Percentiles rank a stretch among this genome's conserved stretches.
These are phyloP conservation scores for Eustoma russellianum DNA, from an alignment of 257 asterid species.

Conservation along the genomic window DNA sequence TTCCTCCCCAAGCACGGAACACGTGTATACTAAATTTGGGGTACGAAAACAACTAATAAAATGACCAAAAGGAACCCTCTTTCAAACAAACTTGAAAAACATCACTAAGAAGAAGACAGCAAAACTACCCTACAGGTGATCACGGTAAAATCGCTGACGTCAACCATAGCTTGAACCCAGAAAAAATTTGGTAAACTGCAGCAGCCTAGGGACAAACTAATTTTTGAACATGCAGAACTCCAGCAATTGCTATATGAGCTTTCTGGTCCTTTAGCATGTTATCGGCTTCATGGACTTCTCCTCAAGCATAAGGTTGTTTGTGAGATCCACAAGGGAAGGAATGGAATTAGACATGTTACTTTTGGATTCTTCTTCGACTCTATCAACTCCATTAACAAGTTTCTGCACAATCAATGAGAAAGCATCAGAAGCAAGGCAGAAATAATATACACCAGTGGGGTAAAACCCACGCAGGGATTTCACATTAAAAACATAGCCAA, in stretches of 20 bases:
- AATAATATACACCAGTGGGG: background rate
- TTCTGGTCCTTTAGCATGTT: constrained; percentile 17
- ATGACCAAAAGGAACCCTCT: no score
- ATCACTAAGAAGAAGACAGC: no score
- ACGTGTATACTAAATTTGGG: no score
- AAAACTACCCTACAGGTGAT: no score
- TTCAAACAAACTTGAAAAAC: no score
- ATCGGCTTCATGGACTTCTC: constrained; percentile 31
- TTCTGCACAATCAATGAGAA: constrained; percentile 22
- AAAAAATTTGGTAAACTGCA: no score
- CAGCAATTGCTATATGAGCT: constrained; percentile 10
- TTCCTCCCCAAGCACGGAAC: no score
- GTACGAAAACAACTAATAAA: no score
- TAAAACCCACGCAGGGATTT: background rate
- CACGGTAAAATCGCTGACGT: no score
- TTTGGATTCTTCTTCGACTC: constrained; percentile 21
- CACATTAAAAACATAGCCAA: background rate
- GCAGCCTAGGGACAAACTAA: no score
- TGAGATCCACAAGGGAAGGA: constrained; percentile 33
- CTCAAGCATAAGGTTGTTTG: constrained; percentile 36
- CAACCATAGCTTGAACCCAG: no score
- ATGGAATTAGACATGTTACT: constrained; percentile 17
- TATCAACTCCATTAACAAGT: constrained; percentile 23
- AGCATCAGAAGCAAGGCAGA: background rate
- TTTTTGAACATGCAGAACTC: no score